Percentiles rank a stretch among this genome's conserved stretches.
phyloP scores from a whole-genome alignment of 2,329 filamentous ascomycete genomes.

The Leptodontidium sp. region DNA sequence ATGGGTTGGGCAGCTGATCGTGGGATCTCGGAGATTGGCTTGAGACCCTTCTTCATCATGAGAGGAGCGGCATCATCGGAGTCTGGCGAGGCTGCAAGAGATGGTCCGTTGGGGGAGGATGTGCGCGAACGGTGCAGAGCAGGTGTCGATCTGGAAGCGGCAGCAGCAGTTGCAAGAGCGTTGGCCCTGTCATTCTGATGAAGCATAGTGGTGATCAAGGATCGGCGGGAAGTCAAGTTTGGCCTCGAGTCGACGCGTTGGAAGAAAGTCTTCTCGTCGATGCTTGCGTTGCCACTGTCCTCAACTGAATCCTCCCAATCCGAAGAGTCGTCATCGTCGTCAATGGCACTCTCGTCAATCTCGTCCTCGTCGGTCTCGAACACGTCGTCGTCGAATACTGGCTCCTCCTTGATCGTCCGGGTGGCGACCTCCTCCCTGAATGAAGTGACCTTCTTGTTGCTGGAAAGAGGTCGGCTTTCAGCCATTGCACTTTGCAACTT shows the following conservation, averaged over 20 bases:
- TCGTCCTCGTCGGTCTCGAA: constrained; percentile 70
- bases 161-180: constrained; percentile 72
- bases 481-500: constrained; percentile 61
- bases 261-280: constrained; percentile 83
- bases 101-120: constrained; percentile 74
- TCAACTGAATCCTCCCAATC: constrained; percentile 74
- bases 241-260: constrained; percentile 88
- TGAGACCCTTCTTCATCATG: constrained; percentile 58
- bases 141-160: constrained; percentile 59
- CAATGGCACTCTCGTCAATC: constrained; percentile 84
- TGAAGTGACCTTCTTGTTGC: constrained; percentile 77
- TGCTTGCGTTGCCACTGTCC: constrained; percentile 83
- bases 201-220: constrained; percentile 89
- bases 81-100: constrained; percentile 60
- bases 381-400: constrained; percentile 61
- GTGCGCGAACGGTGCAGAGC: constrained; percentile 66
- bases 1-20: constrained; percentile 78
- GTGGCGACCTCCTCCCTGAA: constrained; percentile 81
- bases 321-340: constrained; percentile 68
- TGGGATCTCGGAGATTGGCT: constrained; percentile 57
- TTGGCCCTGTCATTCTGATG: constrained; percentile 78
- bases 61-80: constrained; percentile 53
- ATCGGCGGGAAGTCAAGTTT: constrained; percentile 85
- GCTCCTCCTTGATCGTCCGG: constrained; percentile 67
- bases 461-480: constrained; percentile 51